Conservation (phyloP, 176 grass and related monocot genomes). For the Oryza australiensis region DNA sequence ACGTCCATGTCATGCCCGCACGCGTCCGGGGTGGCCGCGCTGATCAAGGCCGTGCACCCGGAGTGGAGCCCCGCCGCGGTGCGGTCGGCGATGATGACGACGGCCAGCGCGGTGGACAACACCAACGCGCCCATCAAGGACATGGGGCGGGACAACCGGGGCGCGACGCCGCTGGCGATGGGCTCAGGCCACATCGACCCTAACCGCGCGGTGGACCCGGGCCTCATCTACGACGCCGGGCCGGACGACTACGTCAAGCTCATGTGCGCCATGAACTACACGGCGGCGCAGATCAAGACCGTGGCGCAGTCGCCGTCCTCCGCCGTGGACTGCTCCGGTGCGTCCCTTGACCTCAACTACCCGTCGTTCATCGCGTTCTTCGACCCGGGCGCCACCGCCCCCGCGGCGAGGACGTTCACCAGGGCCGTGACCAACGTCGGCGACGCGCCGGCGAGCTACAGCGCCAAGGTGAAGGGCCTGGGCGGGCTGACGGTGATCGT, state of each 20-base stretch:
- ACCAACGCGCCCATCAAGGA: slow-evolving; percentile 62
- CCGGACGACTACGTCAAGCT: slow-evolving; percentile 60
- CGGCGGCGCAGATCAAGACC: slow-evolving; percentile 59
- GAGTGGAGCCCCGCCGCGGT: slow-evolving; percentile 71
- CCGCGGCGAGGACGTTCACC: slow-evolving; percentile 37
- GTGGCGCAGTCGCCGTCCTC: slow-evolving; percentile 33
- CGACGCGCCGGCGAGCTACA: slow-evolving; percentile 54
- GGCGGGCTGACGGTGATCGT: slow-evolving; percentile 49
- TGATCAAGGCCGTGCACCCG: slow-evolving; percentile 54
- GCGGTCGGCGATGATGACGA: slow-evolving; percentile 83
- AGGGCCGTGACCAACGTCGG: slow-evolving; percentile 68
- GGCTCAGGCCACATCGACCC: slow-evolving; percentile 77
- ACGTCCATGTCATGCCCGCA: slow-evolving; percentile 89
- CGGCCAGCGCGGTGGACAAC: slow-evolving; percentile 61
- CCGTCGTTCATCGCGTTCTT: slow-evolving; percentile 78
- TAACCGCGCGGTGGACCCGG: slow-evolving; percentile 56
- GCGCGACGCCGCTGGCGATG: slow-evolving; percentile 59
- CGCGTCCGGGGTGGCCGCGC: slow-evolving; percentile 58
- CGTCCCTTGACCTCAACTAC: slow-evolving; percentile 79
- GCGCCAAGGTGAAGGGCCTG: slow-evolving; percentile 43
- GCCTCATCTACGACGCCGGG: slow-evolving; percentile 70
- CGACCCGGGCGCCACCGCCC: slow-evolving; percentile 1
- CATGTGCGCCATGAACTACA: slow-evolving; percentile 90
- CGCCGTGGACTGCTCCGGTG: slow-evolving; percentile 49
- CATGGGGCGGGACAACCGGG: slow-evolving; percentile 18